Evolutionary conservation across 2,329 filamentous ascomycete genomes (phyloP).

Genomic region (Claviceps sorghi): DNA sequence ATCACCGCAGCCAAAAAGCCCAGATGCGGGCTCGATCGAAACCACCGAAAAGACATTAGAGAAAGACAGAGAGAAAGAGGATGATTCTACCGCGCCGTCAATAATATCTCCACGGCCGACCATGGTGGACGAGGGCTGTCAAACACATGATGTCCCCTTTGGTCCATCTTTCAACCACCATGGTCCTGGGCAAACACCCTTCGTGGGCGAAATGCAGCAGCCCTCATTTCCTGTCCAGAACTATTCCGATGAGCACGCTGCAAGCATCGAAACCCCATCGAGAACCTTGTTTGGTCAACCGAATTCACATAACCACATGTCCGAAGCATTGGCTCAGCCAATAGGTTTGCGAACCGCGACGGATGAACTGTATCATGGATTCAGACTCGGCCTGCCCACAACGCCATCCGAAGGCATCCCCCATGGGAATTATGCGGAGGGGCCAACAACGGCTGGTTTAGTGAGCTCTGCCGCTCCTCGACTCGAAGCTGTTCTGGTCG

Average conservation of each 20-base stretch:
- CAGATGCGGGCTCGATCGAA: constrained; percentile 9
- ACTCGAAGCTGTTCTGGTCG: neutral
- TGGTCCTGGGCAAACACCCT: constrained; percentile 14
- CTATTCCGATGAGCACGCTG: neutral
- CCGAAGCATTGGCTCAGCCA: neutral
- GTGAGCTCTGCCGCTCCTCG: neutral
- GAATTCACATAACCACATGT: neutral
- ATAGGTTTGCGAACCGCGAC: neutral
- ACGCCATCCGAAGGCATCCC: neutral
- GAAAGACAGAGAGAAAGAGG: neutral
- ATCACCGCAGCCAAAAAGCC: constrained; percentile 8
- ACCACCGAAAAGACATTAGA: constrained; percentile 3
- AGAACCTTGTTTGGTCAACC: constrained; percentile 5
- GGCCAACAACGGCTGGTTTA: neutral
- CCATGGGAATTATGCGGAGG: neutral
- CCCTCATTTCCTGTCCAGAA: constrained; percentile 6
- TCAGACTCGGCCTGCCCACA: neutral
- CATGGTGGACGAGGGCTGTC: constrained; percentile 24
- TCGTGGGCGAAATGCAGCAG: constrained; percentile 3
- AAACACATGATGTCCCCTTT: constrained; percentile 18
- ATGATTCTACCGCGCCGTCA: neutral
- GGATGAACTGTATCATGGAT: neutral
- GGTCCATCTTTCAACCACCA: constrained; percentile 15
- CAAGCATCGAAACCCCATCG: constrained; percentile 6
- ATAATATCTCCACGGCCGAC: constrained; percentile 1